These are phyloP conservation scores for Capronia epimyces DNA, from an alignment of 2,329 filamentous ascomycete genomes.

Conservation along the genomic window DNA sequence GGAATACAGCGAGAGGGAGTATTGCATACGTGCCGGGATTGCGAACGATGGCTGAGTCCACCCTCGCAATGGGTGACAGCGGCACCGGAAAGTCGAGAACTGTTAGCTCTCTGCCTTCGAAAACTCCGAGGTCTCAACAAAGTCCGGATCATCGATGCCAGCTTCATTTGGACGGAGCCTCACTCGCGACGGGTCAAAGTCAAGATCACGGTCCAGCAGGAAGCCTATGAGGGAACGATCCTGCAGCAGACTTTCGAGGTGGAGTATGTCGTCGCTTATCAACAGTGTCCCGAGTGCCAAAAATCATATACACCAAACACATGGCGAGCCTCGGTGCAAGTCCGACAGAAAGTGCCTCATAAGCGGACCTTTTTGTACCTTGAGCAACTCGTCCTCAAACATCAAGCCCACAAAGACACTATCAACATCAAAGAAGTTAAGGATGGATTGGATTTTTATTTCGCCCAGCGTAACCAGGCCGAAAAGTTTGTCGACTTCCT, in stretches of 20 bases:
- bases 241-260: constrained; percentile 95
- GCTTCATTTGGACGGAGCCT: constrained; percentile 97
- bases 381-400: constrained; percentile 93
- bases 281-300: constrained; percentile 90
- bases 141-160: constrained; percentile 90
- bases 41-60: constrained; percentile 86
- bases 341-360: constrained; percentile 93
- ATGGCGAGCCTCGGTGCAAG: constrained; percentile 89
- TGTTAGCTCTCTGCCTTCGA: constrained; percentile 84
- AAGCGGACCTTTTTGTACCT: constrained; percentile 81
- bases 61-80: constrained; percentile 83
- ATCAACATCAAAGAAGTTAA: constrained; percentile 98
- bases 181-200: constrained; percentile 89
- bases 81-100: constrained; percentile 78
- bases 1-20: constrained; percentile 87
- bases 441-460: constrained; percentile 95
- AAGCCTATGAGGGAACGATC: constrained; percentile 60
- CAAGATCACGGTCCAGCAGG: constrained; percentile 86
- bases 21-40: constrained; percentile 87
- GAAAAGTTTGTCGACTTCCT: constrained; percentile 91
- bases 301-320: constrained; percentile 97
- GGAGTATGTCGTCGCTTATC: constrained; percentile 79
- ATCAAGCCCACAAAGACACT: constrained; percentile 82
- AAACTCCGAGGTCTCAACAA: constrained; percentile 81
- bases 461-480: constrained; percentile 79